Conservation (phyloP, 768 basidiomycete genomes). For the Podaxis sp. region DNA sequence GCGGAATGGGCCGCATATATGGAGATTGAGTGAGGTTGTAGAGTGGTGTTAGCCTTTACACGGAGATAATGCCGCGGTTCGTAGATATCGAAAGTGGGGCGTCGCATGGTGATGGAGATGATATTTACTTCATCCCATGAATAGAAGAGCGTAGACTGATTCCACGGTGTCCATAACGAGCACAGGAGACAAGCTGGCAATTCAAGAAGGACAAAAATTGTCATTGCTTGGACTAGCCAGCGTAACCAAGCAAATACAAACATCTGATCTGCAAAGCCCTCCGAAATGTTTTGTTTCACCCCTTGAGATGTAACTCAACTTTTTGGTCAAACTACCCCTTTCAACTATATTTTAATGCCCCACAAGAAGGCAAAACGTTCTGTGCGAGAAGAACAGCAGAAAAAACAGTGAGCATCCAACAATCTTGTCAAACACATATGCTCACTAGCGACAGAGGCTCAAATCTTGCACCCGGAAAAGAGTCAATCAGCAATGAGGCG, state of each 20-base stretch:
- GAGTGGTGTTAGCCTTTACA: too few relatives aligned
- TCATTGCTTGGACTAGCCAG: background rate
- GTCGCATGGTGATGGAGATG: too few relatives aligned
- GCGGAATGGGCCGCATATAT: too few relatives aligned
- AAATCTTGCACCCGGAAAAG: constrained; percentile 48
- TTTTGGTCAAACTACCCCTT: background rate
- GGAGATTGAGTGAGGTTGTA: too few relatives aligned
- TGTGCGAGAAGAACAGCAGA: constrained; percentile 41
- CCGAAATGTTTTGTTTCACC: background rate
- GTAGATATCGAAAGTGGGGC: too few relatives aligned
- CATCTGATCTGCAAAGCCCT: background rate
- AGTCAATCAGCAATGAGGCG: constrained; percentile 48
- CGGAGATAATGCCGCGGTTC: too few relatives aligned
- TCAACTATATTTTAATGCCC: constrained; percentile 43
- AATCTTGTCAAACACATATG: background rate
- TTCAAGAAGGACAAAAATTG: too few relatives aligned
- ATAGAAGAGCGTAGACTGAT: too few relatives aligned
- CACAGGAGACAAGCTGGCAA: too few relatives aligned
- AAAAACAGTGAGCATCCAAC: constrained; percentile 38
- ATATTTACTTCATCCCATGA: too few relatives aligned
- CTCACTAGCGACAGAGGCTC: constrained; percentile 37
- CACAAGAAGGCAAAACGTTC: constrained; percentile 64
- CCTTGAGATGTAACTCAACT: background rate
- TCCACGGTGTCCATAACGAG: too few relatives aligned
- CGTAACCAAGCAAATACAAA: background rate